A percentile compares a stretch with the other conserved stretches of the same genome.
Evolutionary conservation across 2,329 filamentous ascomycete genomes (phyloP).

Genomic region (Pyrenochaeta sp.): DNA sequence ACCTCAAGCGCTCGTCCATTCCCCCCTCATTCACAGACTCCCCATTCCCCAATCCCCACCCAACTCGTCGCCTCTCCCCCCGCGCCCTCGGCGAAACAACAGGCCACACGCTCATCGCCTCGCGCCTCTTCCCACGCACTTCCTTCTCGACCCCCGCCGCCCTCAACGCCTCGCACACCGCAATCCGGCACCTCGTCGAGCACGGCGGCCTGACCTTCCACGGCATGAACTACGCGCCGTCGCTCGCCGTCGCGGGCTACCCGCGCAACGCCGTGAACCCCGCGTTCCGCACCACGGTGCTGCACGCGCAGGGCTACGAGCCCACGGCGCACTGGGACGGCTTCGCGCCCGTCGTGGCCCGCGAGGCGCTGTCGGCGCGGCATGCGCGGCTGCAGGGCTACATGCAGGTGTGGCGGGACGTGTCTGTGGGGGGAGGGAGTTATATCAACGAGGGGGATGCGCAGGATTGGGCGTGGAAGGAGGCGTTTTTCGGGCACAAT

Average conservation of each 20-base stretch:
- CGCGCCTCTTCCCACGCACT: slow-evolving; percentile 30
- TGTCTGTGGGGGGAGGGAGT: slow-evolving; percentile 26
- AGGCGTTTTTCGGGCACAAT: slow-evolving; percentile 32
- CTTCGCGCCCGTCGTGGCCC: background rate
- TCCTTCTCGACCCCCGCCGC: slow-evolving; percentile 14
- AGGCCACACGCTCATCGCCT: slow-evolving; percentile 32
- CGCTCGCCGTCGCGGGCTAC: slow-evolving; percentile 7
- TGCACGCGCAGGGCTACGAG: slow-evolving; percentile 33
- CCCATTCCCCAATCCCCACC: no score
- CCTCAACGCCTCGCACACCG: slow-evolving; percentile 9
- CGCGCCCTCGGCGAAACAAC: slow-evolving; percentile 26
- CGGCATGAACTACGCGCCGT: slow-evolving; percentile 32
- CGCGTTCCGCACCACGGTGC: slow-evolving; percentile 28
- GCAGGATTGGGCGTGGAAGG: slow-evolving; percentile 33
- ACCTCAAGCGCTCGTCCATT: slow-evolving; percentile 7
- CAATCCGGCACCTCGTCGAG: slow-evolving; percentile 29
- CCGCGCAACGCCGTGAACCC: slow-evolving; percentile 32
- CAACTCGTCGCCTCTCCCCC: no score
- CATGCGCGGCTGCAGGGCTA: slow-evolving; percentile 26
- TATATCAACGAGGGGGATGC: slow-evolving; percentile 42
- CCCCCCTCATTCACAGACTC: slow-evolving; percentile 1
- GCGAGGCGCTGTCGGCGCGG: slow-evolving; percentile 1
- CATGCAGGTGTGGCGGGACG: slow-evolving; percentile 33
- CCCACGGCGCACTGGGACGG: slow-evolving; percentile 27
- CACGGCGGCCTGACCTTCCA: slow-evolving; percentile 32